Evolutionary conservation across 2,329 filamentous ascomycete genomes (phyloP).

Genomic region (Colletotrichum sp.): DNA sequence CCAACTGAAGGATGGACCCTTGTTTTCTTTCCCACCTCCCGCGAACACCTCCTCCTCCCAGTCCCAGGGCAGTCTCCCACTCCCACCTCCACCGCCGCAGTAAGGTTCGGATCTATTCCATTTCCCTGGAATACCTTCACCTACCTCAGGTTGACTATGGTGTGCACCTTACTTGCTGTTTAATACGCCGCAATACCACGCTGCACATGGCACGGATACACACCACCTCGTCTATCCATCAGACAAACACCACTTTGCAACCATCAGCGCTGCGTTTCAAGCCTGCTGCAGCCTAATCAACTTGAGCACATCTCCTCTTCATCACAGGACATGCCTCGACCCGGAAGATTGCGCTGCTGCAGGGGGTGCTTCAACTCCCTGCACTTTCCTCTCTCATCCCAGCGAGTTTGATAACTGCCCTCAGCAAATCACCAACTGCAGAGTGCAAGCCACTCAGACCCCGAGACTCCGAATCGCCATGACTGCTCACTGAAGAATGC

Average conservation of each 20-base stretch:
- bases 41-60: background rate
- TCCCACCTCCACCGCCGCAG: background rate
- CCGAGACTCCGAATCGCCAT: background rate
- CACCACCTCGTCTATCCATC: conserved; percentile 1
- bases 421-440: background rate
- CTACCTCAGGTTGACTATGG: background rate
- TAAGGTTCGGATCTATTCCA: background rate
- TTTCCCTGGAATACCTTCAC: background rate
- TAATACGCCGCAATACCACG: background rate
- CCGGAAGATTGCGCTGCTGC: background rate
- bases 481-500: background rate
- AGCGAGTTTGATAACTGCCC: background rate
- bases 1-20: background rate
- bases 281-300: conserved; percentile 16
- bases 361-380: conserved; percentile 5
- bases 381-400: background rate
- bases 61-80: no score
- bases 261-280: conserved; percentile 10
- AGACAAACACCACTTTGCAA: background rate
- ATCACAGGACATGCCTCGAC: background rate
- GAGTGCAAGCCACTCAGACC: background rate
- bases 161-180: background rate
- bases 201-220: background rate
- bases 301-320: background rate
- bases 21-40: background rate